Evolutionary conservation across 768 basidiomycete genomes (phyloP).

Genomic region (Arthromyces matolae): DNA sequence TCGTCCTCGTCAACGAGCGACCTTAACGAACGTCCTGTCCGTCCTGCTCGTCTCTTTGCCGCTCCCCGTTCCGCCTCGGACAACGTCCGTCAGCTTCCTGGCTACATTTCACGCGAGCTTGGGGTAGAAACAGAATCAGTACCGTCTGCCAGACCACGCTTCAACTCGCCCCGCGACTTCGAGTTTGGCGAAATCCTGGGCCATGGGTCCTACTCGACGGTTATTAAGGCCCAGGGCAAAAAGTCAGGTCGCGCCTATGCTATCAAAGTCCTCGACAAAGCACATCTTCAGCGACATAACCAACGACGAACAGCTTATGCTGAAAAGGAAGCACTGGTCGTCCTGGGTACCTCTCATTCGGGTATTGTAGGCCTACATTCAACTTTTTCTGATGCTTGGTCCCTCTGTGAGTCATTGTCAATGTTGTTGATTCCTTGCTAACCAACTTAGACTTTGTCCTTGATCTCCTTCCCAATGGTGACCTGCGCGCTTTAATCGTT

Average conservation of each 20-base stretch:
- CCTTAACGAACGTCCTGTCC: constrained; percentile 33
- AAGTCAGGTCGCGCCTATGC: constrained; percentile 63
- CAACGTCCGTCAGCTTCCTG: constrained; percentile 27
- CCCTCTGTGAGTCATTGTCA: constrained; percentile 60
- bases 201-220: constrained; percentile 81
- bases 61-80: constrained; percentile 53
- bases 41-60: constrained; percentile 62
- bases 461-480: constrained; percentile 74
- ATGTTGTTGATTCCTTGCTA: background rate
- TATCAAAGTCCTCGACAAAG: constrained; percentile 78
- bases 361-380: constrained; percentile 79
- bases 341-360: constrained; percentile 72
- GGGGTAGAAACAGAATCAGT: constrained; percentile 29
- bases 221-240: constrained; percentile 53
- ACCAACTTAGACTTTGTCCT: constrained; percentile 64
- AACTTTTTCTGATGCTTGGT: constrained; percentile 83
- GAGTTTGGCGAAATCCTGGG: constrained; percentile 71
- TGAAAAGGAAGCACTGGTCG: constrained; percentile 75
- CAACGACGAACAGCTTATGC: constrained; percentile 71
- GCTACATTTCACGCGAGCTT: constrained; percentile 58
- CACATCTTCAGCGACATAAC: constrained; percentile 71
- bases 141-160: background rate
- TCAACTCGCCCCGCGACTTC: constrained; percentile 60
- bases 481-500: constrained; percentile 68
- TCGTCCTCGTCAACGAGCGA: constrained; percentile 44